These are phyloP conservation scores for Hypoxylon lienhwacheense DNA, from an alignment of 495 filamentous ascomycete species.

Conservation along the genomic window DNA sequence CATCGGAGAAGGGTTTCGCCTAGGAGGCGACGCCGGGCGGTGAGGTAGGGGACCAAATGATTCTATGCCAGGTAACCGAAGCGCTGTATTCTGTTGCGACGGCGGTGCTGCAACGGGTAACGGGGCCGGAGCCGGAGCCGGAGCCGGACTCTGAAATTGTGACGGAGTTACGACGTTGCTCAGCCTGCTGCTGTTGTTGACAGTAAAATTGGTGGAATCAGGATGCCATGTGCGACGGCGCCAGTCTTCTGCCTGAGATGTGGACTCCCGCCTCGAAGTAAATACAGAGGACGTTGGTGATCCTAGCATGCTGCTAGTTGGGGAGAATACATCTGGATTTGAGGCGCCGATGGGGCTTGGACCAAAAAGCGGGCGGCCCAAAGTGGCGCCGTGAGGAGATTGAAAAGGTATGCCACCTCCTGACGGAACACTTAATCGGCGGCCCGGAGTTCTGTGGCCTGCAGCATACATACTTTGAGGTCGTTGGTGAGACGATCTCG, in stretches of 20 bases:
- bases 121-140: slow-evolving; percentile 58
- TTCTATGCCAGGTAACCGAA: slow-evolving; percentile 84
- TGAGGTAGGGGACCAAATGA: slow-evolving; percentile 77
- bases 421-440: slow-evolving; percentile 80
- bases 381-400: slow-evolving; percentile 58
- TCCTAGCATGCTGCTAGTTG: slow-evolving; percentile 59
- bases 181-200: slow-evolving; percentile 42
- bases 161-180: slow-evolving; percentile 59
- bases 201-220: slow-evolving; percentile 60
- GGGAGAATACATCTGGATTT: slow-evolving; percentile 57
- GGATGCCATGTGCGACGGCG: slow-evolving; percentile 90
- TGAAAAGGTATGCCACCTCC: slow-evolving; percentile 74
- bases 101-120: slow-evolving; percentile 52
- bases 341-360: slow-evolving; percentile 54
- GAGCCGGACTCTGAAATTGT: slow-evolving; percentile 57
- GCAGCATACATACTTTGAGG: slow-evolving; percentile 65
- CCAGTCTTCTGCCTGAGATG: slow-evolving; percentile 66
- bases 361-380: slow-evolving; percentile 62
- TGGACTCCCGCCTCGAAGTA: slow-evolving; percentile 64
- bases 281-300: slow-evolving; percentile 75
- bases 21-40: slow-evolving; percentile 60
- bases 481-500: slow-evolving; percentile 65
- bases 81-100: slow-evolving; percentile 38
- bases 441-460: slow-evolving; percentile 66
- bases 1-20: slow-evolving; percentile 68